Evolutionary conservation across 805 yeast genomes (phyloP).

Genomic region (Maudiozyma bulderi): DNA sequence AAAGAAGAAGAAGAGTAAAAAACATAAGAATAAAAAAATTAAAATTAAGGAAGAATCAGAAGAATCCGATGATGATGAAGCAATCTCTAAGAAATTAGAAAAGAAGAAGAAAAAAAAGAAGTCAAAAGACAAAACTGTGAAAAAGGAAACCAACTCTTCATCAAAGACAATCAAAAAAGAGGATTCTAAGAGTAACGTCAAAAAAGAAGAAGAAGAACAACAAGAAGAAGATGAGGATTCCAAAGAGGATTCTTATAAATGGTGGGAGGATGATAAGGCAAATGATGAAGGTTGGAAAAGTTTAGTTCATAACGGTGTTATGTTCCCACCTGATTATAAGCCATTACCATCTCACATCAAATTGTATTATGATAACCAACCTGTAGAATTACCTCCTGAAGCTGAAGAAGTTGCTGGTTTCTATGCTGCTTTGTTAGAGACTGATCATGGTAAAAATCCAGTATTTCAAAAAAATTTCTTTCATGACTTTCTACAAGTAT

Average conservation of each 20-base stretch:
- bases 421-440: conserved; percentile 77
- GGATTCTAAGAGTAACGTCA: conserved; percentile 1
- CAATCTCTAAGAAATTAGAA: conserved; percentile 5
- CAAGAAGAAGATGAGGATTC: conserved; percentile 29
- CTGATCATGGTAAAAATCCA: conserved; percentile 84
- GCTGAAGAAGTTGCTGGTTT: conserved; percentile 98
- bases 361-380: conserved; percentile 63
- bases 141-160: neutral
- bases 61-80: neutral
- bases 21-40: conserved; percentile 1
- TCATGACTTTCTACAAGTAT: conserved; percentile 58
- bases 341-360: conserved; percentile 74
- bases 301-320: conserved; percentile 79
- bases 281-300: conserved; percentile 79
- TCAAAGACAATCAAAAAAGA: conserved; percentile 6
- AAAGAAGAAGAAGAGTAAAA: conserved; percentile 8
- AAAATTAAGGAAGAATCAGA: neutral
- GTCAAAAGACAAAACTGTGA: conserved; percentile 1
- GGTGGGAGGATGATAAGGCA: conserved; percentile 77
- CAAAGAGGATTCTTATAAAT: conserved; percentile 55
- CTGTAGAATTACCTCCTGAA: conserved; percentile 61
- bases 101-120: conserved; percentile 1
- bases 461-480: conserved; percentile 83
- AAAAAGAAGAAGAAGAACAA: conserved; percentile 4
- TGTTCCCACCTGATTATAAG: conserved; percentile 88